Conservation (phyloP, 176 grass and related monocot genomes). For the Carex parvula region DNA sequence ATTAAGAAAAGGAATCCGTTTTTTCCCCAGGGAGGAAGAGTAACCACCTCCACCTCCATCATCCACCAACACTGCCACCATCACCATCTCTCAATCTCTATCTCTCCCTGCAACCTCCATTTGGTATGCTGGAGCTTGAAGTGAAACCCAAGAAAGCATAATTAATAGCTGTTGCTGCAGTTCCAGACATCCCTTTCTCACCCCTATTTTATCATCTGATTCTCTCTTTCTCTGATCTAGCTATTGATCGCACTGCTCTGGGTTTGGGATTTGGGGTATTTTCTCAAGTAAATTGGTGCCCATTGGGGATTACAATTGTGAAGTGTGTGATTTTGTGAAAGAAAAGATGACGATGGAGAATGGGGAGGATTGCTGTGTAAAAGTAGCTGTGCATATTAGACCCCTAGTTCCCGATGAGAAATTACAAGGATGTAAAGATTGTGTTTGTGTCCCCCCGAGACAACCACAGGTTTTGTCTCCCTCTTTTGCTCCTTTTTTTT, state of each 20-base stretch:
- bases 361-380: constrained; percentile 94
- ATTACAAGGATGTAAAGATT: constrained; percentile 93
- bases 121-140: constrained; percentile 41
- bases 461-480: constrained; percentile 66
- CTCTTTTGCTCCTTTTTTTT: neutral
- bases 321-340: neutral
- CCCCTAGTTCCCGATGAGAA: constrained; percentile 98
- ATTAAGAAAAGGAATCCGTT: neutral
- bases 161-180: constrained; percentile 41
- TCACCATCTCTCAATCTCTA: constrained; percentile 31
- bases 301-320: neutral
- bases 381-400: constrained; percentile 90
- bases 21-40: constrained; percentile 20
- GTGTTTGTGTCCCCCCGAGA: constrained; percentile 55
- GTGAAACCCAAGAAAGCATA: constrained; percentile 81
- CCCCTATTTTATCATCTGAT: constrained; percentile 44
- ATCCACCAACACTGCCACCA: constrained; percentile 41
- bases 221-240: constrained; percentile 20
- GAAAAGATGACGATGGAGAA: constrained; percentile 81
- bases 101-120: constrained; percentile 20
- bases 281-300: constrained; percentile 2
- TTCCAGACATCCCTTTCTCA: constrained; percentile 33
- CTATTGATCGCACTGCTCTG: constrained; percentile 9
- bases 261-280: constrained; percentile 18
- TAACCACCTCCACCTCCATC: constrained; percentile 31